These are phyloP conservation scores for Zymoseptoria passerinii DNA, from an alignment of 2,329 filamentous ascomycete genomes.

Conservation along the genomic window DNA sequence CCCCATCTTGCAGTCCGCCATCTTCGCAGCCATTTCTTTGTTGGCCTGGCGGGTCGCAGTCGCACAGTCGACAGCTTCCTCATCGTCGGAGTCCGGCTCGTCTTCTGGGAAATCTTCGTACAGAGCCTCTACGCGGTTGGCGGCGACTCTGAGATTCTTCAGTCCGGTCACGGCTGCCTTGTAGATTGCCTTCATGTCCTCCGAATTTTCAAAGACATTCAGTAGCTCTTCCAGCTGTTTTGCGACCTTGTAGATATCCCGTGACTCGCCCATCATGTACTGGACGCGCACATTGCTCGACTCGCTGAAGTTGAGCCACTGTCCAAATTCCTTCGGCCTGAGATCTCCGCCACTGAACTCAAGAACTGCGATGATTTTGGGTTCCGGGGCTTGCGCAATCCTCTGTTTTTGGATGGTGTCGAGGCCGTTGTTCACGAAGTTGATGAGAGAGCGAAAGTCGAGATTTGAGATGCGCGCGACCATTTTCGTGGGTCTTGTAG, in stretches of 20 bases:
- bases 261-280: neutral
- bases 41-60: neutral
- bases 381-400: neutral
- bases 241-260: neutral
- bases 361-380: neutral
- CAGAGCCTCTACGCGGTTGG: neutral
- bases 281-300: neutral
- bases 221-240: too few species aligned
- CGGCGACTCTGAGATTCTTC: neutral
- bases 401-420: neutral
- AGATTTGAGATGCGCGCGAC: neutral
- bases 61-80: neutral
- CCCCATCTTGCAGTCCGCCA: neutral
- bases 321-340: neutral
- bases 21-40: neutral
- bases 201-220: too few species aligned
- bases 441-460: neutral
- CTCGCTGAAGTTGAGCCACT: neutral
- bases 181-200: neutral
- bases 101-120: neutral
- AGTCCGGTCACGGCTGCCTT: neutral
- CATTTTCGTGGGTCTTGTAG: neutral
- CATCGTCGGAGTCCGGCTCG: neutral
- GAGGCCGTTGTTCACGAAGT: neutral
- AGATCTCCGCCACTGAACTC: neutral